Conservation (phyloP, 2,329 filamentous ascomycete species). For the Talaromyces sp. region DNA sequence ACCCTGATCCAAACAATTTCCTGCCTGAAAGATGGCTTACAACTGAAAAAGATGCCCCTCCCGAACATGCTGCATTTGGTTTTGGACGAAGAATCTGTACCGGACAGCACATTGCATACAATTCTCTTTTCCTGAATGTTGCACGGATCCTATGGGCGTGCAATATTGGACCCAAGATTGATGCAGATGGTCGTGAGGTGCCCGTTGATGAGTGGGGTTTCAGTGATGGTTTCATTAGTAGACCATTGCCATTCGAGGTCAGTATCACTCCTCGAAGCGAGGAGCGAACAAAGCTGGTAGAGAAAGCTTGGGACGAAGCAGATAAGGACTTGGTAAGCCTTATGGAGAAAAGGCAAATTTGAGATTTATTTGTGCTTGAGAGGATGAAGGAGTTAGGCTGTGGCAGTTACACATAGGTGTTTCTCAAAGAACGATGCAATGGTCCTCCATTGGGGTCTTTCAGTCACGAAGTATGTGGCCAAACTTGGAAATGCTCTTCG, state of each 20-base stretch:
- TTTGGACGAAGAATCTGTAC: background rate
- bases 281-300: background rate
- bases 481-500: background rate
- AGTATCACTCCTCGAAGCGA: background rate
- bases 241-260: background rate
- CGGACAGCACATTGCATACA: slow-evolving; percentile 1
- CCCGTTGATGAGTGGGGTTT: background rate
- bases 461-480: background rate
- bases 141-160: background rate
- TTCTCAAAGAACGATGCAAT: background rate
- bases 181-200: background rate
- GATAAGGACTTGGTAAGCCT: background rate
- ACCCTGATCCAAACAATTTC: background rate
- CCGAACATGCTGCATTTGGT: slow-evolving; percentile 3
- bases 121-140: background rate
- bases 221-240: background rate
- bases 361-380: background rate
- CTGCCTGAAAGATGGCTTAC: slow-evolving; percentile 6
- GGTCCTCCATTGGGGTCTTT: background rate
- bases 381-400: background rate
- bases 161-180: background rate
- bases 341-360: background rate
- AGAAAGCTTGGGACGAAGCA: background rate
- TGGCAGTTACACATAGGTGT: background rate
- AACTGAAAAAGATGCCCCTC: background rate